Percentiles rank a stretch among this genome's conserved stretches.
Evolutionary conservation across 257 asterid genomes (phyloP).

Genomic region (Solanum etuberosum): DNA sequence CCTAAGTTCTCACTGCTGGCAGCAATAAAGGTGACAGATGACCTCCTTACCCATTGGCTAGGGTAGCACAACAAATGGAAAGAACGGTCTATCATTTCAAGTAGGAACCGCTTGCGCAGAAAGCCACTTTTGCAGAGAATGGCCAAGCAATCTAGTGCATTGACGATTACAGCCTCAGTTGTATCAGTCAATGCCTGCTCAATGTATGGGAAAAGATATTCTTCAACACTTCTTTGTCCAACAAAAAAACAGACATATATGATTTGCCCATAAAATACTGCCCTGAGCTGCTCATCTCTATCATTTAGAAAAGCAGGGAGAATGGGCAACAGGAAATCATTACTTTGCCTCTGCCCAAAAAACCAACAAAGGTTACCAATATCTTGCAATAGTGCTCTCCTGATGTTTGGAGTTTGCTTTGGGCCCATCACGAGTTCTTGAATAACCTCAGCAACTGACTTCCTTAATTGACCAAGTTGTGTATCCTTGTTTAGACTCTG

Average conservation of each 20-base stretch:
- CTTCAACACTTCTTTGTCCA: slow-evolving; percentile 98
- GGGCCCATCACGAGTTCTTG: slow-evolving; percentile 99
- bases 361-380: slow-evolving; percentile 97
- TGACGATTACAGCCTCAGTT: slow-evolving; percentile 79
- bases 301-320: slow-evolving; percentile 99
- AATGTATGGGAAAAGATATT: slow-evolving; percentile 89
- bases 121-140: slow-evolving; percentile 82
- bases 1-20: slow-evolving; percentile 90
- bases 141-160: slow-evolving; percentile 90
- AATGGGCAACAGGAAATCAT: slow-evolving; percentile 86
- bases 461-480: slow-evolving; percentile 84
- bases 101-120: slow-evolving; percentile 74
- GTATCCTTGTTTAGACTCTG: slow-evolving; percentile 53
- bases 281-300: slow-evolving; percentile 94
- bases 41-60: slow-evolving; percentile 88
- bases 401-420: slow-evolving; percentile 93
- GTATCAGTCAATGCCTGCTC: slow-evolving; percentile 91
- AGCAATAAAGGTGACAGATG: slow-evolving; percentile 69
- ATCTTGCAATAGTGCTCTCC: slow-evolving; percentile 99
- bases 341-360: slow-evolving; percentile 98
- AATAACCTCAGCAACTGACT: slow-evolving; percentile 91
- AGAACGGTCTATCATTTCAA: slow-evolving; percentile 91
- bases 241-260: slow-evolving; percentile 84
- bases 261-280: slow-evolving; percentile 87
- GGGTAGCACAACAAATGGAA: slow-evolving; percentile 87